Conservation (phyloP, 345 rosid species). For the Eucalyptus grandis region DNA sequence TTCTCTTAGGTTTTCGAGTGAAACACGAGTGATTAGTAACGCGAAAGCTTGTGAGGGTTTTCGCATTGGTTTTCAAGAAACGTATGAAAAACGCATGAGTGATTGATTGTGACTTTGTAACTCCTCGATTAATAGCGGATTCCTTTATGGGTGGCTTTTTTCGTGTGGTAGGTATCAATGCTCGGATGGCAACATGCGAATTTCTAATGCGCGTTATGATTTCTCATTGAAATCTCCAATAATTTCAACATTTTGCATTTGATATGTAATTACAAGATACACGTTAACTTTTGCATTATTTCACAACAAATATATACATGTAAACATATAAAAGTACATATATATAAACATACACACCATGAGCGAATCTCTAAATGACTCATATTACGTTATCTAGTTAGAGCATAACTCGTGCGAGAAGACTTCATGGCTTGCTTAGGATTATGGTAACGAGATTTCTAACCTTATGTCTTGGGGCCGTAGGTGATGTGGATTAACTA, state of each 20-base stretch:
- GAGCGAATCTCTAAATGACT: background rate
- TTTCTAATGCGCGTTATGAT: background rate
- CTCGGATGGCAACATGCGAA: background rate
- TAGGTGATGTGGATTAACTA: background rate
- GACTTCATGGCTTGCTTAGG: background rate
- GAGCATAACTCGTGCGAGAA: background rate
- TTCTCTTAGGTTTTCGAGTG: background rate
- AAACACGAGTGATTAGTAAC: background rate
- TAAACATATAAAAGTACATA: too few relatives aligned
- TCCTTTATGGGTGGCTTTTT: background rate
- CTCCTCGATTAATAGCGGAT: background rate
- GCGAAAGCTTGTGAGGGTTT: too few relatives aligned
- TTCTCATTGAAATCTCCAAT: background rate
- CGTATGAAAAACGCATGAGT: background rate
- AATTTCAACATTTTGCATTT: background rate
- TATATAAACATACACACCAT: background rate
- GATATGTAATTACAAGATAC: background rate
- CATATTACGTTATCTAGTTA: background rate
- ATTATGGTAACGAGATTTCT: background rate
- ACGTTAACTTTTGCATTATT: background rate
- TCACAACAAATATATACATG: background rate
- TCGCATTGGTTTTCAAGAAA: background rate
- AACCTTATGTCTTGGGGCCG: background rate
- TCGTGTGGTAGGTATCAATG: rapidly evolving
- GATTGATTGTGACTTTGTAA: background rate